Evolutionary conservation across 106 monocot species (phyloP).

Genomic region (Alisma plantagoaquatica): DNA sequence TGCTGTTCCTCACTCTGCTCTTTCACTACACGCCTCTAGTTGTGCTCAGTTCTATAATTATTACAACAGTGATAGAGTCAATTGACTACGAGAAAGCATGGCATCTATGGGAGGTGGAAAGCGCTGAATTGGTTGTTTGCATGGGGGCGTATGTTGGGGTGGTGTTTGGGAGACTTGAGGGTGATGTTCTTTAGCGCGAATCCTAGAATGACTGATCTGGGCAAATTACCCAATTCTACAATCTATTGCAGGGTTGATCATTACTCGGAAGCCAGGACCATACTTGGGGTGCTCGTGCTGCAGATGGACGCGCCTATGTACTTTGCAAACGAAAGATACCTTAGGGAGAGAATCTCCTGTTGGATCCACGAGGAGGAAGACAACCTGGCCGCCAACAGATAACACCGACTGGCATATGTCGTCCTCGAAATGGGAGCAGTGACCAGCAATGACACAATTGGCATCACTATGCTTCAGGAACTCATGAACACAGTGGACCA

Average conservation of each 20-base stretch:
- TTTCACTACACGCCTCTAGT: slow-evolving; percentile 95
- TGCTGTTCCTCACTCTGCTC: slow-evolving; percentile 73
- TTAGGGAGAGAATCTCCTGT: slow-evolving; percentile 94
- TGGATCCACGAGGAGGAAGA: too few relatives aligned
- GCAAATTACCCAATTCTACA: slow-evolving; percentile 79
- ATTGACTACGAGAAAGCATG: slow-evolving; percentile 67
- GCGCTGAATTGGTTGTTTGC: slow-evolving; percentile 88
- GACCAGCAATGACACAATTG: too few relatives aligned
- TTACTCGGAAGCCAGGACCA: slow-evolving; percentile 38
- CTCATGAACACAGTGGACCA: too few relatives aligned
- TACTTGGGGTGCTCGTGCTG: slow-evolving; percentile 67
- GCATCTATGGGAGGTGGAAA: slow-evolving; percentile 88
- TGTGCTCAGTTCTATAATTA: slow-evolving; percentile 79
- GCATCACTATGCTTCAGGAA: too few relatives aligned
- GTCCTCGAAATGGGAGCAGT: too few relatives aligned
- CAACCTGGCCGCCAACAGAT: too few relatives aligned
- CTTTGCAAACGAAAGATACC: slow-evolving; percentile 73
- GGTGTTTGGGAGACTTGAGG: slow-evolving; percentile 72
- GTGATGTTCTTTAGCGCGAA: slow-evolving; percentile 68
- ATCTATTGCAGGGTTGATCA: slow-evolving; percentile 76
- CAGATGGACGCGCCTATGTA: slow-evolving; percentile 81
- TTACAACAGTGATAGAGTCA: slow-evolving; percentile 74
- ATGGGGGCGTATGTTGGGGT: slow-evolving; percentile 75
- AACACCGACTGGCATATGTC: too few relatives aligned
- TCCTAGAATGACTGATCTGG: slow-evolving; percentile 64